Conservation (phyloP, 148 eudicot species). For the Tetragonia tetragonoides region DNA sequence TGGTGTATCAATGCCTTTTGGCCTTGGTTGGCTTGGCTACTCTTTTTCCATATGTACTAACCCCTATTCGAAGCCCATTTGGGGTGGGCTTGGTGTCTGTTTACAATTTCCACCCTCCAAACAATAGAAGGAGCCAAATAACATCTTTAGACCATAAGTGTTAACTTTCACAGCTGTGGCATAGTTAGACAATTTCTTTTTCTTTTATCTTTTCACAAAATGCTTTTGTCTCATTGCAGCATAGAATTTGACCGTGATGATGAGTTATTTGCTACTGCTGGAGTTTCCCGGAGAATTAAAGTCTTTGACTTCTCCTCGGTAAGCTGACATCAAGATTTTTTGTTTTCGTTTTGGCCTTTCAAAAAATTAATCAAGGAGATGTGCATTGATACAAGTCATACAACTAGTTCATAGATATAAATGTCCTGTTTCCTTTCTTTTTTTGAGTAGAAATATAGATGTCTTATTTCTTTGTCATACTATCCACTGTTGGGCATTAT, state of each 20-base stretch:
- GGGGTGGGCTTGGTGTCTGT: not conserved
- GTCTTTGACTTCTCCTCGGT: slow-evolving; percentile 69
- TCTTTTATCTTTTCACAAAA: not conserved
- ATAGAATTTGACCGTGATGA: slow-evolving; percentile 71
- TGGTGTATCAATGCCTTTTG: not conserved
- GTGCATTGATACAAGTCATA: not conserved
- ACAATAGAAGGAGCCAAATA: too few relatives aligned
- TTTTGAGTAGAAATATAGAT: too few relatives aligned
- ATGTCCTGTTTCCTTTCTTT: not conserved
- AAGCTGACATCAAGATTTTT: slow-evolving; percentile 23
- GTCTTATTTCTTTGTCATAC: not conserved
- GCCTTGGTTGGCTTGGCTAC: not conserved
- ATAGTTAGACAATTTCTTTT: too few relatives aligned
- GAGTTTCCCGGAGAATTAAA: slow-evolving; percentile 61
- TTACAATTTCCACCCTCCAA: not conserved
- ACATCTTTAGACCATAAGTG: too few relatives aligned
- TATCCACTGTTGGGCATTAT: too few relatives aligned
- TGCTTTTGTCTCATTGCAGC: slow-evolving; percentile 38
- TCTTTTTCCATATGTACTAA: not conserved
- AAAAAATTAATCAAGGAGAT: not conserved
- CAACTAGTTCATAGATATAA: not conserved
- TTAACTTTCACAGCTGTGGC: too few relatives aligned
- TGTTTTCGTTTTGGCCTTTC: slow-evolving; percentile 4
- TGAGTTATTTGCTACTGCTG: slow-evolving; percentile 71
- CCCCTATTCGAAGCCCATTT: not conserved